Conservation (phyloP, 768 basidiomycete species). For the Mrakia gelida region DNA sequence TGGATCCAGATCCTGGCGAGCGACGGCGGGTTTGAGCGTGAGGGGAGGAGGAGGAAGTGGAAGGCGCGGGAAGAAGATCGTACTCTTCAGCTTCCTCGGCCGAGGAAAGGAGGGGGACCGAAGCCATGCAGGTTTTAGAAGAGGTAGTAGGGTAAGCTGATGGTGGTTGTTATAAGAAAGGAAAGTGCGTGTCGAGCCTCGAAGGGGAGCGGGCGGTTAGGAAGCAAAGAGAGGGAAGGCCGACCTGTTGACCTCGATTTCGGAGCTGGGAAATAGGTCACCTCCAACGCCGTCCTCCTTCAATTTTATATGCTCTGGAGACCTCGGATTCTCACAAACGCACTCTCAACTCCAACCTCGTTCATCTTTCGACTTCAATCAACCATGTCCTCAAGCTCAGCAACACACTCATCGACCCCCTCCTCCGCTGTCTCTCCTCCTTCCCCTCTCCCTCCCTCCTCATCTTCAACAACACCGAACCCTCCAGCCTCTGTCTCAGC, state of each 20-base stretch:
- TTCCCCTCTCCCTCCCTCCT: not conserved
- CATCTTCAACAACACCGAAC: not conserved
- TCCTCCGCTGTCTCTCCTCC: too few species aligned
- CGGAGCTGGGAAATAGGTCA: not conserved
- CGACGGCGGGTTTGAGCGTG: not conserved
- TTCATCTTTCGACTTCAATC: not conserved
- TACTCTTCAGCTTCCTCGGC: slow-evolving; percentile 9
- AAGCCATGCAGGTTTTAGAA: not conserved
- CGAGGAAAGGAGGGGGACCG: not conserved
- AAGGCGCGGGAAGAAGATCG: slow-evolving; percentile 1
- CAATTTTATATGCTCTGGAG: not conserved
- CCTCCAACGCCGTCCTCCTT: too few species aligned
- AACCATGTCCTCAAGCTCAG: not conserved
- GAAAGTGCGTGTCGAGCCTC: not conserved
- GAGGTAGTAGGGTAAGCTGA: not conserved
- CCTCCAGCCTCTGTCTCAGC: not conserved
- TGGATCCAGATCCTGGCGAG: not conserved
- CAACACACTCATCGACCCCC: not conserved
- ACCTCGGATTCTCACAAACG: not conserved
- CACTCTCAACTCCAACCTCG: not conserved
- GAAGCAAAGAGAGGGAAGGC: not conserved
- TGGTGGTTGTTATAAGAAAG: not conserved
- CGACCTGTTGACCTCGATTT: not conserved
- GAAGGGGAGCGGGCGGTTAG: not conserved
- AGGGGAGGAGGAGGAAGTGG: not conserved